Percentiles rank a stretch among this genome's conserved stretches.
Evolutionary conservation across 257 asterid species (phyloP).

Genomic region (Forsythia viridissima): DNA sequence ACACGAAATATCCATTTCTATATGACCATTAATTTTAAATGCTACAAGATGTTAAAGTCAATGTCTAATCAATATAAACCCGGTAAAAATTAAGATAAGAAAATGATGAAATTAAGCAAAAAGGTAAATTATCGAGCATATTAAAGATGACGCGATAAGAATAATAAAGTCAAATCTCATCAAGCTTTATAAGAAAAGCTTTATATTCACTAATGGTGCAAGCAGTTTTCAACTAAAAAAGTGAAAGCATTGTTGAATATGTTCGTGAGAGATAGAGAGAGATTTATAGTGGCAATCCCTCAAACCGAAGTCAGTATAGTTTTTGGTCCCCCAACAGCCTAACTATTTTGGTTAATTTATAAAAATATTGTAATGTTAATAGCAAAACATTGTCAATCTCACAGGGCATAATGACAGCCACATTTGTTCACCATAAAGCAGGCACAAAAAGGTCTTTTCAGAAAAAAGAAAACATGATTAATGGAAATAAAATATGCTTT

Average conservation of each 20-base stretch:
- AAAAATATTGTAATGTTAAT: background rate
- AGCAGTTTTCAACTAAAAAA: slow-evolving; percentile 47
- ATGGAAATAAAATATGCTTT: background rate
- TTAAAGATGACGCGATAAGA: slow-evolving; percentile 1
- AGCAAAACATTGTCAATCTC: slow-evolving; percentile 18
- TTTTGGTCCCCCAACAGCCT: slow-evolving; percentile 46
- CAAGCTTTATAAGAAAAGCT: slow-evolving; percentile 28
- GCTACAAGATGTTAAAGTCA: background rate
- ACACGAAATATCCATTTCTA: slow-evolving; percentile 4
- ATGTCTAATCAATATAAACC: slow-evolving; percentile 7
- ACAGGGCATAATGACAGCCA: slow-evolving; percentile 16
- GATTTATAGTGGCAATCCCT: slow-evolving; percentile 45
- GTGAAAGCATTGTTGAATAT: slow-evolving; percentile 56
- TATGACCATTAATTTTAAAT: slow-evolving; percentile 8
- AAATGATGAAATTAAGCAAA: background rate
- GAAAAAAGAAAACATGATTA: background rate
- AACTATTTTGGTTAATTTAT: slow-evolving; percentile 13
- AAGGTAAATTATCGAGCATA: slow-evolving; percentile 16
- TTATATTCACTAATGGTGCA: slow-evolving; percentile 41
- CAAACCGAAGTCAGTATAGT: slow-evolving; percentile 28
- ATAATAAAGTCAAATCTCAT: slow-evolving; percentile 40
- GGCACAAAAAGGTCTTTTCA: slow-evolving; percentile 18
- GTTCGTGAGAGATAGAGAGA: slow-evolving; percentile 20
- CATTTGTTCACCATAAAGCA: slow-evolving; percentile 32
- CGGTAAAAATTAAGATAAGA: background rate